These are phyloP conservation scores for Fragilariopsis cylindrus DNA, from an alignment of 108 stramenopile genomes.

Conservation along the genomic window DNA sequence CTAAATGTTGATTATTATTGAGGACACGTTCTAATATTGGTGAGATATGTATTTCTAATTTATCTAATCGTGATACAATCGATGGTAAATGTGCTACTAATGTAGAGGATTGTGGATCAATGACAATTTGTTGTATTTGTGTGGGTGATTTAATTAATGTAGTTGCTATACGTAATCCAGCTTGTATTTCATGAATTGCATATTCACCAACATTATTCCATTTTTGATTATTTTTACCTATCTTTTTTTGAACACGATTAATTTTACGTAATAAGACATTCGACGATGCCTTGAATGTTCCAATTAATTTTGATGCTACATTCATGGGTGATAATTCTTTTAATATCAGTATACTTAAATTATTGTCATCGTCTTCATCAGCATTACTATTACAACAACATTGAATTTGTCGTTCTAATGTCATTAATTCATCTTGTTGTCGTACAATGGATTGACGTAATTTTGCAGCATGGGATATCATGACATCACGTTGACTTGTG, in stretches of 20 bases:
- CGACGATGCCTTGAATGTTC: conserved; percentile 44
- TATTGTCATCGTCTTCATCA: not conserved
- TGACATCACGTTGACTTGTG: conserved; percentile 28
- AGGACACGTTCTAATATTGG: conserved; percentile 62
- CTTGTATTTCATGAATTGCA: conserved; percentile 46
- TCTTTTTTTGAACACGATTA: conserved; percentile 45
- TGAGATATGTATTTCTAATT: conserved; percentile 58
- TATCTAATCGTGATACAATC: conserved; percentile 56
- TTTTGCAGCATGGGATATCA: conserved; percentile 55
- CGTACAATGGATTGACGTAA: conserved; percentile 53
- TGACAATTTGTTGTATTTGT: conserved; percentile 48
- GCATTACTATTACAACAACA: conserved; percentile 23
- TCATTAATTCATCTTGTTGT: conserved; percentile 57
- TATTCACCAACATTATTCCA: conserved; percentile 53
- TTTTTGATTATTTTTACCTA: conserved; percentile 47
- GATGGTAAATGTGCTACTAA: conserved; percentile 65
- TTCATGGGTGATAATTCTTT: not conserved
- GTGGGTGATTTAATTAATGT: conserved; percentile 46
- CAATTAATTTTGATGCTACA: not conserved
- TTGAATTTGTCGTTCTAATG: conserved; percentile 51
- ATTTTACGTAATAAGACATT: conserved; percentile 59
- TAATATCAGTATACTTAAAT: conserved; percentile 26
- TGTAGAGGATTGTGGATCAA: conserved; percentile 65
- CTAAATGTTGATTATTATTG: conserved; percentile 66
- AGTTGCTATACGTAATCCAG: conserved; percentile 51